Base-by-base conservation (phyloP, 2,329 filamentous ascomycete species). In the Fusarium sp. region DNA sequence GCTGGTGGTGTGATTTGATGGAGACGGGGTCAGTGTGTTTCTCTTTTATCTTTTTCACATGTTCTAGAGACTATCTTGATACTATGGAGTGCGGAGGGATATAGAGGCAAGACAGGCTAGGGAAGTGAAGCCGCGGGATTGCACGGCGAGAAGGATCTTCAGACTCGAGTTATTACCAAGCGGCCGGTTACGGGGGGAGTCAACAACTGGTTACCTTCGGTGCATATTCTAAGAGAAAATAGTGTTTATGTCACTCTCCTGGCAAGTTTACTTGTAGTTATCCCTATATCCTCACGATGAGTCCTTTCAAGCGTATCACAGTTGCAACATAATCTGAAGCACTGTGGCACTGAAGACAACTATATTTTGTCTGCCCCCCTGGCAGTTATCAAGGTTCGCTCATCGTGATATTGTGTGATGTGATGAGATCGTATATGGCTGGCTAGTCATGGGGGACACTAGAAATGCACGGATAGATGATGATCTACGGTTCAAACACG, bases 1-100 rank as follows among this genome's bases (percentile, higher is more conserved):
- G 43, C 32, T 41, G 20, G 20, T 61, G 57, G 23, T 62, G 47
- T 32, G 30, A 30, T 20, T 20, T 41, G 32, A n/a, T 41, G 7
- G 32, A 33, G 19, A 13, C 9, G 27, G 10, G 39, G 48, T 33
- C 47, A 52, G 23, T 48, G 35, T 57, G 52, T 23, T 57, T 35
- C 17, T 35, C 7, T 35, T 9, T 8, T 7, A 13, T 2, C 10
- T 4, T 30, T 30, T 30, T 30, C 27, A 30, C 27, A 30, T 30
- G 27, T 30, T 30, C 27, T 30, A 10, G 9, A 6, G 27, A 30
- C 13, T 30, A 9, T 30, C 9, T 30, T 10, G 27, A 30, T 30
- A 13, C 11, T 30, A 30, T 10, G 27, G 27, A 30, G 27, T 10
- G 10, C 10, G 6, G 33, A 35, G 33, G 8, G 17, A 4, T n/a